phyloP scores from a whole-genome alignment of 1,284 basidiomycete genomes.

The Rhodotorula sp. region DNA sequence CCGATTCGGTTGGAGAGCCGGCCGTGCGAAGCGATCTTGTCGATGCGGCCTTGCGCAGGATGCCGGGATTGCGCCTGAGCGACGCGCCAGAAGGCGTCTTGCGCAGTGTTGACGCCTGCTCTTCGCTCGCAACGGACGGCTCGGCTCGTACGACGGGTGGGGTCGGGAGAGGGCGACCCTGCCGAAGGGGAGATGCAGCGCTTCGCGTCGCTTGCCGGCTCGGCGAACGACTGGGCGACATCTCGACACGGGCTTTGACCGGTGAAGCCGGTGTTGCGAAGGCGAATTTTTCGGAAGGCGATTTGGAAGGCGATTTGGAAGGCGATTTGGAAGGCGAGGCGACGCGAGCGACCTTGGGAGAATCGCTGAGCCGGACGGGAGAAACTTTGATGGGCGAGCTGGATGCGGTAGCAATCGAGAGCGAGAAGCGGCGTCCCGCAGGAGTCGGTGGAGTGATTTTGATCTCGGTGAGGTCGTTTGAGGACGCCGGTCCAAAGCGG shows the following conservation, averaged over 20 bases:
- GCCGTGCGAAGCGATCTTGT: slow-evolving; percentile 17
- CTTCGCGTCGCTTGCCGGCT: background rate
- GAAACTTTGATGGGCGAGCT: background rate
- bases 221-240: background rate
- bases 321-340: slow-evolving; percentile 18
- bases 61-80: slow-evolving; percentile 23
- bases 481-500: slow-evolving; percentile 2
- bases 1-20: background rate
- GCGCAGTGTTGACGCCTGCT: background rate
- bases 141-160: background rate
- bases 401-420: background rate
- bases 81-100: slow-evolving; percentile 30
- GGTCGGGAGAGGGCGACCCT: slow-evolving; percentile 18
- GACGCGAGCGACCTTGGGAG: background rate
- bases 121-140: too few species aligned
- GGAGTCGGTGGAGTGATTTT: background rate
- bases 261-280: slow-evolving; percentile 33
- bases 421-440: background rate
- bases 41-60: slow-evolving; percentile 18
- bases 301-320: slow-evolving; percentile 21
- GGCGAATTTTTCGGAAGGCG: slow-evolving; percentile 24
- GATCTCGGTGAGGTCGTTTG: slow-evolving; percentile 1
- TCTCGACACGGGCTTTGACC: slow-evolving; percentile 25
- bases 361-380: too few species aligned
- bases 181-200: background rate